These are phyloP conservation scores for Syzygium syzygioides DNA, from an alignment of 441 rosid genomes.

Conservation along the genomic window DNA sequence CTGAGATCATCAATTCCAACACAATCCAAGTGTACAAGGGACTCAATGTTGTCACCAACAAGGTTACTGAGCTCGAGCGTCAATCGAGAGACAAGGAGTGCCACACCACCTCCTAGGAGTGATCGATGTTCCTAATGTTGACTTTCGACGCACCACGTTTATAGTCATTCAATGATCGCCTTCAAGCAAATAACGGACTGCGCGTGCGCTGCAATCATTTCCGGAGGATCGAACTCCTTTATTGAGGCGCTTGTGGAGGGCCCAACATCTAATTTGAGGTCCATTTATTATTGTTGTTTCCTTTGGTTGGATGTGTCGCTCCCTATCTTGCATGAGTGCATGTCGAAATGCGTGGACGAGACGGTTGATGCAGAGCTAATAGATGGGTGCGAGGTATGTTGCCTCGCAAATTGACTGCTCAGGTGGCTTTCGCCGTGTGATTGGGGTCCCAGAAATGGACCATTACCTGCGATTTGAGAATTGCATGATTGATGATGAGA, in stretches of 20 bases:
- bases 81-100: background rate
- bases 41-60: background rate
- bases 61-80: background rate
- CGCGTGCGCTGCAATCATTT: background rate
- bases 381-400: slow-evolving; percentile 11
- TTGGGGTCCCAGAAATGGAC: slow-evolving; percentile 25
- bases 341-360: slow-evolving; percentile 1
- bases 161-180: background rate
- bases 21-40: background rate
- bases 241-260: slow-evolving; percentile 10
- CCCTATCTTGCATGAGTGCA: background rate
- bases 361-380: slow-evolving; percentile 16
- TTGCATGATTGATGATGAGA: background rate
- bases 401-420: slow-evolving; percentile 2
- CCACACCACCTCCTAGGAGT: background rate
- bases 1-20: background rate
- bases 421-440: slow-evolving; percentile 12
- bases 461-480: slow-evolving; percentile 1
- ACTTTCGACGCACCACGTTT: background rate
- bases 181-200: background rate
- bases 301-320: slow-evolving; percentile 26
- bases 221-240: background rate
- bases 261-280: background rate
- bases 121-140: background rate
- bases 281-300: slow-evolving; percentile 12